Evolutionary conservation across 2,329 filamentous ascomycete species (phyloP).

Genomic region (Ascochyta fabae): DNA sequence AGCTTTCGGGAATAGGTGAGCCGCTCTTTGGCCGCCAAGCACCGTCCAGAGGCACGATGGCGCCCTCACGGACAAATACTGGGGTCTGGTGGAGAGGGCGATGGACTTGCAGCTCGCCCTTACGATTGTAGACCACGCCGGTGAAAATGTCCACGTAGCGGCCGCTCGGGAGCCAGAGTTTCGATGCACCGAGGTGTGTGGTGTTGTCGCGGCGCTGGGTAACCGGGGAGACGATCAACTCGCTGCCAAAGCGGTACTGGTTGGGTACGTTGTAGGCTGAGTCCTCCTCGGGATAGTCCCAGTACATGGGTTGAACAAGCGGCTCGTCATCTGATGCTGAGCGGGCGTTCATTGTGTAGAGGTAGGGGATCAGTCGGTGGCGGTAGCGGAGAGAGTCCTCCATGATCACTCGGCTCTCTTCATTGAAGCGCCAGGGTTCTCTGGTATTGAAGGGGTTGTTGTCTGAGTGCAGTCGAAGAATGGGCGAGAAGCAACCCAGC

Average conservation of each 20-base stretch:
- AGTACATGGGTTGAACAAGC: slow-evolving; percentile 68
- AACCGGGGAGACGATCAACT: slow-evolving; percentile 64
- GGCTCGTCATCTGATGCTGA: slow-evolving; percentile 57
- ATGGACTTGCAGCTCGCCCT: slow-evolving; percentile 60
- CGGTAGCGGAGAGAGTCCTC: slow-evolving; percentile 60
- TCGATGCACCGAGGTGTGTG: slow-evolving; percentile 57
- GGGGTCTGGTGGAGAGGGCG: slow-evolving; percentile 59
- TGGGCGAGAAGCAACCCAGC: slow-evolving; percentile 66
- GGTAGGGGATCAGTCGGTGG: slow-evolving; percentile 66
- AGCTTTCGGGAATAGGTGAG: slow-evolving; percentile 53
- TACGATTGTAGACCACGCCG: slow-evolving; percentile 64
- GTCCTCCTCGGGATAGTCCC: slow-evolving; percentile 60
- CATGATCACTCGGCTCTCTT: slow-evolving; percentile 56
- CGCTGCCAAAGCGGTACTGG: slow-evolving; percentile 65
- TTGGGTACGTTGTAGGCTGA: slow-evolving; percentile 65
- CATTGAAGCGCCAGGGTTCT: slow-evolving; percentile 66
- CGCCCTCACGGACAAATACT: slow-evolving; percentile 62
- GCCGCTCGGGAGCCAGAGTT: slow-evolving; percentile 63
- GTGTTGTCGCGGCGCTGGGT: slow-evolving; percentile 57
- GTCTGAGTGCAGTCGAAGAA: slow-evolving; percentile 66
- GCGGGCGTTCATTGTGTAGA: slow-evolving; percentile 64
- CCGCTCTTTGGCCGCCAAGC: slow-evolving; percentile 55
- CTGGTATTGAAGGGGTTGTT: slow-evolving; percentile 65
- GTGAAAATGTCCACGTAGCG: slow-evolving; percentile 66
- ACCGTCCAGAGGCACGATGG: slow-evolving; percentile 64